Evolutionary conservation across 2,329 filamentous ascomycete genomes (phyloP).

Genomic region (Beauveria brongniartii): DNA sequence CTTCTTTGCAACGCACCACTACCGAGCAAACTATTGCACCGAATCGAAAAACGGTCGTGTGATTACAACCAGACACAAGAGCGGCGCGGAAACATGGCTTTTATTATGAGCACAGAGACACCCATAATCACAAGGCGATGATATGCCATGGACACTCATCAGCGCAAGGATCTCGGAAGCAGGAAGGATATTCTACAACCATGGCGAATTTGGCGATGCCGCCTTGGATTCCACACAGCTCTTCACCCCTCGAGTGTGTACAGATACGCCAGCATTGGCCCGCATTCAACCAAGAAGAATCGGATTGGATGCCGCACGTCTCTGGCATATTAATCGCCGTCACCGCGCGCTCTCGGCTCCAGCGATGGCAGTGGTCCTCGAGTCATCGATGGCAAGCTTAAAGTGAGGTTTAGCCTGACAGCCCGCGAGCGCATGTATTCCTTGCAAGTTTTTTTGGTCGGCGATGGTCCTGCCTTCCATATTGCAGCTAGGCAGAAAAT

Average conservation of each 20-base stretch:
- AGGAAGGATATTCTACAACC: not conserved
- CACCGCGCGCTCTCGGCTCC: not conserved
- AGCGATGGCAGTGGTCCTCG: constrained; percentile 3
- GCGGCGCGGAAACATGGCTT: too few species aligned
- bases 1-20: not conserved
- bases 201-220: not conserved
- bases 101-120: not conserved
- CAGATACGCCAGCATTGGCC: not conserved
- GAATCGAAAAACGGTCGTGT: too few species aligned
- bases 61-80: not conserved
- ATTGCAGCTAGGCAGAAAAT: not conserved
- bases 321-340: not conserved
- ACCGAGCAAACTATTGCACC: not conserved
- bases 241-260: not conserved
- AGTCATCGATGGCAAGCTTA: not conserved
- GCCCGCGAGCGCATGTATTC: not conserved
- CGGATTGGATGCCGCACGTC: constrained; percentile 2
- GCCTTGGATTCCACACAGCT: not conserved
- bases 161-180: not conserved
- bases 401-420: constrained; percentile 1
- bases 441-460: not conserved
- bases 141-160: too few species aligned
- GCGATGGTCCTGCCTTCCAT: not conserved
- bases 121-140: not conserved
- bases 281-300: constrained; percentile 1